Conservation (phyloP, 257 asterid species). For the Lantana camara region DNA sequence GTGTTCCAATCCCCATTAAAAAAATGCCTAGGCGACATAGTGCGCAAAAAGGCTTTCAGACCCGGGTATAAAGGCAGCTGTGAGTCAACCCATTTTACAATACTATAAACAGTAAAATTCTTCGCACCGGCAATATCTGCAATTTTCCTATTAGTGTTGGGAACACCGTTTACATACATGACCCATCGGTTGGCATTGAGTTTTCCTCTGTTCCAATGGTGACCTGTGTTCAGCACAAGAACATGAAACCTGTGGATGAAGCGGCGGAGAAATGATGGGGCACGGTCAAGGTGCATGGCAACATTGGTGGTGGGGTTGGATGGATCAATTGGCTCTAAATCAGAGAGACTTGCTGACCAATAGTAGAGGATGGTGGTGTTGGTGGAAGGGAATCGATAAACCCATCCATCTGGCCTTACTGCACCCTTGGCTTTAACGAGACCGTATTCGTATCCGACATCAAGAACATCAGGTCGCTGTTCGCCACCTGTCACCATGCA, state of each 20-base stretch:
- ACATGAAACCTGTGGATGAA: constrained; percentile 62
- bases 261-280: constrained; percentile 70
- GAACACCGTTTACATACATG: constrained; percentile 77
- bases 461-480: constrained; percentile 70
- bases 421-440: constrained; percentile 88
- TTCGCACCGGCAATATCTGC: constrained; percentile 66
- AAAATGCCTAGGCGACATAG: constrained; percentile 88
- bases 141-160: constrained; percentile 59
- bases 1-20: constrained; percentile 96
- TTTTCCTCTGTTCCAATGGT: constrained; percentile 95
- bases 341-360: constrained; percentile 95
- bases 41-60: constrained; percentile 64
- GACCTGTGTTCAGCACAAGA: constrained; percentile 88
- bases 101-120: constrained; percentile 65
- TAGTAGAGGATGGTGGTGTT: constrained; percentile 88
- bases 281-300: constrained; percentile 96
- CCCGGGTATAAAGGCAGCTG: constrained; percentile 74
- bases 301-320: constrained; percentile 46
- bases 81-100: constrained; percentile 72
- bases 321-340: constrained; percentile 60
- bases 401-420: constrained; percentile 94
- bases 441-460: constrained; percentile 79
- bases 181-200: constrained; percentile 79
- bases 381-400: constrained; percentile 71
- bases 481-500: constrained; percentile 90